Base-by-base conservation (phyloP, 305 asterid species). In the Monarda citriodora region DNA sequence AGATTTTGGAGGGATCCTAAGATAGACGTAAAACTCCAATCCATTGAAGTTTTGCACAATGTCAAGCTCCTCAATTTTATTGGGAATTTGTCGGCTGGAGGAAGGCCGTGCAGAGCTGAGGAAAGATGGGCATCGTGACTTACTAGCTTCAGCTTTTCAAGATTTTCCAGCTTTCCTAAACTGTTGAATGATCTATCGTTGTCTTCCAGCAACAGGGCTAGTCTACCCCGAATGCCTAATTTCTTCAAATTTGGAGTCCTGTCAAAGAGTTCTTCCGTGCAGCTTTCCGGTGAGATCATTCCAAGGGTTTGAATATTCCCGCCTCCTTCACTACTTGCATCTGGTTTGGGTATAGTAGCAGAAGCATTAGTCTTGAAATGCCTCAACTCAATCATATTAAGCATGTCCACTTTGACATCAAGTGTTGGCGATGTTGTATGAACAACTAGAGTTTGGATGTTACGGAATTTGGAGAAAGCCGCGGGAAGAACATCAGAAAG, bases 221-320 rank as follows among this genome's bases (percentile, higher is more conserved):
- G 18, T 31, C 32, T 32, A 20, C 79, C 79, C 9, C 79, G 65
- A 48, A 70, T 54, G 12, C 75, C 73, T 65, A 74, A 17, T 21
- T 62, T 52, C 68, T 62, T 69, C 51, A 77, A 31, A 20, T 63
- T 58, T 1, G 56, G 60, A 15, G 73, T 71, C 41, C 69, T 38
- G 11, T 42, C 23, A 15, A 72, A 55, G 8, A 66, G 56, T 9
- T 55, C 71, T 12, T 61, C 31, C 0, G 72, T 63, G 59, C 77
- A 73, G 26, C 67, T 54, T 25, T 56, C 49, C 15, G 74, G 74
- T 12, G 76, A 54, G 42, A 77, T 23, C 21, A 37, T 63, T 25
- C 74, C 68, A 7, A 75, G 70, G 12, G 74, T 64, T 17, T 44
- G 76, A 32, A 72, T 53, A 26, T 57, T 65, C 15, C 50, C 55